Conservation (phyloP, 352 stramenopile genomes). For the Globisporangium emineosum region DNA sequence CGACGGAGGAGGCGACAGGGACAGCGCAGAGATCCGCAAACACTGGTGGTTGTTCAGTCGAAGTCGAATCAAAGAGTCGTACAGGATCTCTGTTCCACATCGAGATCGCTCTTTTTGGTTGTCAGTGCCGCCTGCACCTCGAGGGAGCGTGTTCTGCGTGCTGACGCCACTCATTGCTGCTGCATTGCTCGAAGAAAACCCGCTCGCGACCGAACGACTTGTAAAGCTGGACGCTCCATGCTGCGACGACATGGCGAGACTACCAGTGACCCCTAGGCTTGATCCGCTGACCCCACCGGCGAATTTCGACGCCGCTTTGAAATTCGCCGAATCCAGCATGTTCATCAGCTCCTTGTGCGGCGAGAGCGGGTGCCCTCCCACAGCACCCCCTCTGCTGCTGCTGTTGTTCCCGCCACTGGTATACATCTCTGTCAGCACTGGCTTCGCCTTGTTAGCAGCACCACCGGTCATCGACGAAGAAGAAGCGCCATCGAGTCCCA, state of each 20-base stretch:
- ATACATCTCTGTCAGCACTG: conserved; percentile 18
- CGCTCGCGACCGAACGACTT: conserved; percentile 14
- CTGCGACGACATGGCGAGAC: conserved; percentile 12
- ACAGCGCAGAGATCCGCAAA: conserved; percentile 44
- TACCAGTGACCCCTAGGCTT: conserved; percentile 16
- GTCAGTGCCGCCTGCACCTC: conserved; percentile 21
- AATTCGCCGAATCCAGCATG: conserved; percentile 52
- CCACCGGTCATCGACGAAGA: conserved; percentile 1
- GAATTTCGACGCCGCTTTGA: conserved; percentile 12
- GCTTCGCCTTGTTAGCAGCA: background rate
- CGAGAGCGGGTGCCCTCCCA: conserved; percentile 33
- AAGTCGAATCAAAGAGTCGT: conserved; percentile 64
- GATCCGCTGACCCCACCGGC: conserved; percentile 5
- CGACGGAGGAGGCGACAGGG: background rate
- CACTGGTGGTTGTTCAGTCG: conserved; percentile 70
- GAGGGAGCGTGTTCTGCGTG: conserved; percentile 10
- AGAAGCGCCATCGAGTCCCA: conserved; percentile 18
- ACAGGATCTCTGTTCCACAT: conserved; percentile 71
- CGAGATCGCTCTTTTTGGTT: conserved; percentile 51
- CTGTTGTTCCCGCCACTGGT: conserved; percentile 26
- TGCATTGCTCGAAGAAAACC: conserved; percentile 8
- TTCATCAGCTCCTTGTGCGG: conserved; percentile 61
- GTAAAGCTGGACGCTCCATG: conserved; percentile 21
- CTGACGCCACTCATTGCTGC: conserved; percentile 5
- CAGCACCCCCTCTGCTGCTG: conserved; percentile 3